Evolutionary conservation across 1,284 basidiomycete genomes (phyloP).

Genomic region (Ceratobasidium sp.): DNA sequence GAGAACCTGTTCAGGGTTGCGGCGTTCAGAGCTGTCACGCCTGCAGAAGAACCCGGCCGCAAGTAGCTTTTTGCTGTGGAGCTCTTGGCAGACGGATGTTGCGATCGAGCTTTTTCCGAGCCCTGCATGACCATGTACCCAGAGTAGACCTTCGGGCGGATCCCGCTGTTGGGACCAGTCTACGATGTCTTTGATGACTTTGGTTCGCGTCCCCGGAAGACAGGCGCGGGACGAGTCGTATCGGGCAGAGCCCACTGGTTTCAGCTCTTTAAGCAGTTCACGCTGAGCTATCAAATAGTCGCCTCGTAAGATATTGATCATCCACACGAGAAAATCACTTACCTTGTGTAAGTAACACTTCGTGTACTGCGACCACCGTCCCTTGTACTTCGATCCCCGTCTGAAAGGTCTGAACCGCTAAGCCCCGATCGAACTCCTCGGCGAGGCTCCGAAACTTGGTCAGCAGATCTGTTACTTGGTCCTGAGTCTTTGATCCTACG

Average conservation of each 20-base stretch:
- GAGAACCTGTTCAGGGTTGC: conserved; percentile 4
- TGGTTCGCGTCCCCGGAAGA: background rate
- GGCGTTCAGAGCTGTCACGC: conserved; percentile 14
- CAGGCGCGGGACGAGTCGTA: background rate
- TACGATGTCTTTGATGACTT: background rate
- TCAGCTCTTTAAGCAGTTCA: background rate
- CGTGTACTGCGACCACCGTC: background rate
- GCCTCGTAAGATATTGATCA: background rate
- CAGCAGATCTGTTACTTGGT: background rate
- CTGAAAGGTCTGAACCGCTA: conserved; percentile 1
- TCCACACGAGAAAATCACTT: too few relatives aligned
- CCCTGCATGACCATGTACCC: conserved; percentile 36
- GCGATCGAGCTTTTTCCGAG: conserved; percentile 34
- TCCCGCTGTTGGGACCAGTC: background rate
- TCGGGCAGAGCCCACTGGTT: background rate
- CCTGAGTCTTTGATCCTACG: background rate
- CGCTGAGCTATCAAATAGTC: background rate
- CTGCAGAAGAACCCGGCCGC: conserved; percentile 33
- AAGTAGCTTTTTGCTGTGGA: background rate
- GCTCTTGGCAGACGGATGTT: conserved; percentile 10
- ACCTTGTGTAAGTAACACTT: too few relatives aligned
- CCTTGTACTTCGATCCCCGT: background rate
- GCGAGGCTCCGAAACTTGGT: background rate
- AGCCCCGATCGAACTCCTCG: background rate
- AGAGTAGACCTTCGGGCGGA: background rate